Percentiles rank a stretch among this genome's conserved stretches.
Evolutionary conservation across 2,329 filamentous ascomycete genomes (phyloP).

Genomic region (Tolypocladium paradoxum): DNA sequence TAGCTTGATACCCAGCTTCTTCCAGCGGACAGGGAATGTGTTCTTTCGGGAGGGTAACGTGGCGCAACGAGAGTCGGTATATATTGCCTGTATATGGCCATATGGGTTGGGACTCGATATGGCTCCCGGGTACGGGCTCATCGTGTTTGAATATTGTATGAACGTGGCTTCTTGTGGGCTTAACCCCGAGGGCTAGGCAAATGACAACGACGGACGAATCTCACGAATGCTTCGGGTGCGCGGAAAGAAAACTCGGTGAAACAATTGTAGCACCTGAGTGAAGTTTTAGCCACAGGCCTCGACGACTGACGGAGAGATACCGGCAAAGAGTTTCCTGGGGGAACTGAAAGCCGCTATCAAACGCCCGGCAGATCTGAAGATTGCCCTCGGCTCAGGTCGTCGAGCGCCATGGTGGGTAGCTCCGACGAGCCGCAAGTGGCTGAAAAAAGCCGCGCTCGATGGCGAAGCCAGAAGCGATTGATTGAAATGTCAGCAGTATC

Average conservation of each 20-base stretch:
- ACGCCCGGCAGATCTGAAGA: background rate
- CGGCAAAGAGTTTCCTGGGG: constrained; percentile 3
- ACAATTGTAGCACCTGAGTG: background rate
- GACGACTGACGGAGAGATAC: constrained; percentile 5
- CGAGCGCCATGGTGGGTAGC: background rate
- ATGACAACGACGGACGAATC: background rate
- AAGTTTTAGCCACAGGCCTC: constrained; percentile 8
- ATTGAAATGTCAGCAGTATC: constrained; percentile 67
- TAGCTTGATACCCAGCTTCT: constrained; percentile 23
- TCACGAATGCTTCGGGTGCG: background rate
- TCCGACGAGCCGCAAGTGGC: background rate
- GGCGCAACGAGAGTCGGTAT: constrained; percentile 7
- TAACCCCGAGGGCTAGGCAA: background rate
- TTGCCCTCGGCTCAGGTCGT: background rate
- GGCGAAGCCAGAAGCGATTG: background rate
- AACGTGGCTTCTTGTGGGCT: constrained; percentile 2
- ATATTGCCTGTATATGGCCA: constrained; percentile 6
- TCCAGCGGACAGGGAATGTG: constrained; percentile 14
- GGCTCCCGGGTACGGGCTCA: constrained; percentile 1
- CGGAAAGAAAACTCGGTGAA: background rate
- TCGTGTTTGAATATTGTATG: constrained; percentile 8
- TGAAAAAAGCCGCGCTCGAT: background rate
- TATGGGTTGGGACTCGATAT: constrained; percentile 4
- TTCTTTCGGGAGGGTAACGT: constrained; percentile 6
- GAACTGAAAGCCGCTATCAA: constrained; percentile 4